phyloP scores from a whole-genome alignment of 225 moss, liverwort and hornwort genomes.

The Pseudoscleropodium purum region DNA sequence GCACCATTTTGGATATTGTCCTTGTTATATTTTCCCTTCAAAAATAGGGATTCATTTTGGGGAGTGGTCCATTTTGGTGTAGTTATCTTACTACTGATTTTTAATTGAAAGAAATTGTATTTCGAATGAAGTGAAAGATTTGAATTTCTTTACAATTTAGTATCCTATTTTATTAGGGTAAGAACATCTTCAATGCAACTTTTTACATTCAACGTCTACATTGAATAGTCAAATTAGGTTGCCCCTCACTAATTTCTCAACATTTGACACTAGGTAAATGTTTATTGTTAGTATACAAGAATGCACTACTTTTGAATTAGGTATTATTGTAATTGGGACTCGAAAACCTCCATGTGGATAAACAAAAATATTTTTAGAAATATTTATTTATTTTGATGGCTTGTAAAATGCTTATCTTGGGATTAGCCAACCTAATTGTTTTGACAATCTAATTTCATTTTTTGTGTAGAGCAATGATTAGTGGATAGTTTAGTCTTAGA shows the following conservation, averaged over 20 bases:
- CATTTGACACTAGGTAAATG: neutral
- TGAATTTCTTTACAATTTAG: too few relatives aligned
- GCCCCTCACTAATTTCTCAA: neutral
- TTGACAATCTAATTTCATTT: neutral
- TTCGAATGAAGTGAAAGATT: neutral
- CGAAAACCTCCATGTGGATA: neutral
- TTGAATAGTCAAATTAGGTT: neutral
- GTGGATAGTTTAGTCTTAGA: neutral
- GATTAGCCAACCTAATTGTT: neutral
- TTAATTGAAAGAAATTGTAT: too few relatives aligned
- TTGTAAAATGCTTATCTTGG: neutral
- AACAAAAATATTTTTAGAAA: neutral
- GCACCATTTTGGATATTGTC: too few relatives aligned
- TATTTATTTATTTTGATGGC: neutral
- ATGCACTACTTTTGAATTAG: neutral
- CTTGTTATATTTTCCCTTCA: too few relatives aligned
- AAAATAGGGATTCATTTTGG: too few relatives aligned
- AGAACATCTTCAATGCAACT: too few relatives aligned
- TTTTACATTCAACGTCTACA: neutral
- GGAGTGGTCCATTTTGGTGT: too few relatives aligned
- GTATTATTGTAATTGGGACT: neutral
- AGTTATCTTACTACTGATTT: too few relatives aligned
- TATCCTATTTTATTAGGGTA: neutral
- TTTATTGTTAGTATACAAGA: too few relatives aligned
- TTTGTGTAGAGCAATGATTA: fast-evolving